phyloP scores from a whole-genome alignment of 225 moss, liverwort and hornwort genomes.

The Lunularia cruciata region DNA sequence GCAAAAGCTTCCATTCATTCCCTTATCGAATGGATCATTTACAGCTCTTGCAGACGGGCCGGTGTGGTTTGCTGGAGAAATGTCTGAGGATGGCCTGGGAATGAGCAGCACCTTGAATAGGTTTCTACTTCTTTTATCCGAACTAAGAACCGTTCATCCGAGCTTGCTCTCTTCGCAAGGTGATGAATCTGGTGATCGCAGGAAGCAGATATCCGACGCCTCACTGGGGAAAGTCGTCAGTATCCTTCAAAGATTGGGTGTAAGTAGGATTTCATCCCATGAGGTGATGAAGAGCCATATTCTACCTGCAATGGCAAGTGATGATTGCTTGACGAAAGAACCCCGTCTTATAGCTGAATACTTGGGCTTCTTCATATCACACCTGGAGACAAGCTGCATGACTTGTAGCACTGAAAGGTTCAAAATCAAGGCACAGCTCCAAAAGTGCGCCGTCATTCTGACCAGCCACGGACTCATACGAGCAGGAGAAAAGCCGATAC shows the following conservation, averaged over 20 bases:
- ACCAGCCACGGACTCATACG: slow-evolving; percentile 63
- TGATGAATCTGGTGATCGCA: slow-evolving; percentile 31
- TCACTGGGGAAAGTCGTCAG: slow-evolving; percentile 51
- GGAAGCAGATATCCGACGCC: not conserved
- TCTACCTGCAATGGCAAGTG: slow-evolving; percentile 63
- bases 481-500: slow-evolving; percentile 54
- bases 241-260: slow-evolving; percentile 66
- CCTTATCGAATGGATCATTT: slow-evolving; percentile 57
- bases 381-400: slow-evolving; percentile 67
- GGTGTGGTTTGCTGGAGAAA: slow-evolving; percentile 72
- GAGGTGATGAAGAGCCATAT: slow-evolving; percentile 81
- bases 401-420: slow-evolving; percentile 49
- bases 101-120: slow-evolving; percentile 43
- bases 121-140: slow-evolving; percentile 63
- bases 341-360: slow-evolving; percentile 66
- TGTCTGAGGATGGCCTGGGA: slow-evolving; percentile 41
- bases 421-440: slow-evolving; percentile 46
- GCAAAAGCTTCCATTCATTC: slow-evolving; percentile 63
- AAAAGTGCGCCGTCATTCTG: slow-evolving; percentile 59
- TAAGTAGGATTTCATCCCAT: slow-evolving; percentile 75
- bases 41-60: slow-evolving; percentile 66
- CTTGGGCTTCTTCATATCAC: slow-evolving; percentile 68
- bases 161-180: slow-evolving; percentile 36
- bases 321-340: slow-evolving; percentile 46
- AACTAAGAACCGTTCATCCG: slow-evolving; percentile 70